Evolutionary conservation across 768 basidiomycete species (phyloP).

Genomic region (Rhodotorula toruloides): DNA sequence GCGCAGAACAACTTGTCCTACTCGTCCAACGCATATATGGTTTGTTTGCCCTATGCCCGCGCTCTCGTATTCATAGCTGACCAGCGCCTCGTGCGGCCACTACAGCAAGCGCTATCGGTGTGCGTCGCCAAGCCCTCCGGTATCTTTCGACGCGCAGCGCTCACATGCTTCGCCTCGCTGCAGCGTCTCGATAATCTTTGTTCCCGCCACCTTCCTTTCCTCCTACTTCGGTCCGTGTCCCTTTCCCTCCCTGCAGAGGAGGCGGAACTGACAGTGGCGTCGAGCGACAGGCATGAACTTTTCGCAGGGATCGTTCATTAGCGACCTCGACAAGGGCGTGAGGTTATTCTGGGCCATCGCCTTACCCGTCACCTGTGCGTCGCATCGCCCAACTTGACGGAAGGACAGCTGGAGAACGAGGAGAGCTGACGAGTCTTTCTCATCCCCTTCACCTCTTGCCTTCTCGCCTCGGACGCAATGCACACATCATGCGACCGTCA

Average conservation of each 20-base stretch:
- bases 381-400: too few species aligned
- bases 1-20: constrained; percentile 7
- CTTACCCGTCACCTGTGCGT: constrained; percentile 4
- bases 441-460: not conserved
- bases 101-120: constrained; percentile 7
- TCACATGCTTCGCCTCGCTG: not conserved
- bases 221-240: not conserved
- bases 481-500: too few species aligned
- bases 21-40: constrained; percentile 20
- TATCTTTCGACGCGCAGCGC: too few species aligned
- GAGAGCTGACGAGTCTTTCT: not conserved
- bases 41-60: too few species aligned
- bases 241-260: not conserved
- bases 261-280: not conserved
- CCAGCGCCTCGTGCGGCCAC: not conserved
- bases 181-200: constrained; percentile 13
- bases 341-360: not conserved
- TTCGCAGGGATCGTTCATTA: not conserved
- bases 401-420: too few species aligned
- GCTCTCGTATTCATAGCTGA: too few species aligned
- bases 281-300: constrained; percentile 10
- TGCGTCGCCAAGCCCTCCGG: not conserved
- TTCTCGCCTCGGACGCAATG: not conserved
- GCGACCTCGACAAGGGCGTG: constrained; percentile 12
- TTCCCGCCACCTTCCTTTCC: constrained; percentile 23